Evolutionary conservation across 2,329 filamentous ascomycete species (phyloP), one percentile per base, ranked within the genome.

Genomic region (Botrytis sinoallii): DNA sequence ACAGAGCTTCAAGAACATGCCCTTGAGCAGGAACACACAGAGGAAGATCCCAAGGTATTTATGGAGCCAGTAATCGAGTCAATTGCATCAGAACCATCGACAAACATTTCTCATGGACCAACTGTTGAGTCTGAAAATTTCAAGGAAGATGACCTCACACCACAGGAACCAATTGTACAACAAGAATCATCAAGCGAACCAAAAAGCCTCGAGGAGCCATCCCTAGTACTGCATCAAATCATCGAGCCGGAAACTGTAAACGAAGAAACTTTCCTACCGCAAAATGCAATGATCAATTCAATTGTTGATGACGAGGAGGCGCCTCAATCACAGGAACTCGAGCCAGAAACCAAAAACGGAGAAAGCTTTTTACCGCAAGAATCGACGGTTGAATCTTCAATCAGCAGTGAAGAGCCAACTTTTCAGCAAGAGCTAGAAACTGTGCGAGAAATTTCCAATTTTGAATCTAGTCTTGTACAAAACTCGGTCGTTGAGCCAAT

Each of bases 361-460:
- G 35, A 67, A 67, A 67, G 35, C 46, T 55, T 69, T 57, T 38
- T 69, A 32, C 66, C 66, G 35, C 66, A 69, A 57, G 35, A 57
- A 55, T 57, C 66, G 52, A 48, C 44, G 18, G 25, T 38, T 25
- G 44, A 52, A 46, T 35, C 20, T 32, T 25, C 9, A 42, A 68
- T 68, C 46, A 42, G 40, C 46, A 42, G 40, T 32, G 35, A 32
- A 57, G 25, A 29, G 66, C 35, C 32, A 57, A 57, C 5, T 42
- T 42, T n/a, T 12, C 66, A 57, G 29, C 66, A 69, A 32, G 66
- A 69, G 38, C 35, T 32, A 57, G n/a, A 57, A 32, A 32, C n/a
- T 40, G 38, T 40, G 29, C 20, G 48, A 42, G 32, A 57, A 42
- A 20, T 18, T 10, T 69, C 48, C 66, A 38, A 32, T 57, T 18